Conservation (phyloP, 768 basidiomycete genomes). For the Sistotremastrum suecicum region DNA sequence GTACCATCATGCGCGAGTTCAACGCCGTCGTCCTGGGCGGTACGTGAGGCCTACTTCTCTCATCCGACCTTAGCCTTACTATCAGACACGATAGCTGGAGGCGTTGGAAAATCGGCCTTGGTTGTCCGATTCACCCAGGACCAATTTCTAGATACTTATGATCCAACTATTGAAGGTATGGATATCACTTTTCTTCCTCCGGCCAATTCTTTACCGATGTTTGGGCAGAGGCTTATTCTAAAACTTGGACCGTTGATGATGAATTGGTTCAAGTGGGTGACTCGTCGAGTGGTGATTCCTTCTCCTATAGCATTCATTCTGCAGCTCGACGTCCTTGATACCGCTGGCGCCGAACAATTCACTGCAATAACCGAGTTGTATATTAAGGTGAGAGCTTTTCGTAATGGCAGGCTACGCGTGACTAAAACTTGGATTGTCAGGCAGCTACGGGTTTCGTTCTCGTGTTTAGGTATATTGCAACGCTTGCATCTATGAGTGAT, state of each 20-base stretch:
- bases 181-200: background rate
- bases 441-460: slow-evolving; percentile 67
- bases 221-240: slow-evolving; percentile 53
- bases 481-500: background rate
- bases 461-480: slow-evolving; percentile 52
- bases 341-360: slow-evolving; percentile 80
- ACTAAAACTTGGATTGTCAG: slow-evolving; percentile 17
- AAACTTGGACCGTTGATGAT: slow-evolving; percentile 51
- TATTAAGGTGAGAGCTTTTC: slow-evolving; percentile 42
- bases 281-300: slow-evolving; percentile 2
- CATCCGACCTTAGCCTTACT: slow-evolving; percentile 1
- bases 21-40: slow-evolving; percentile 74
- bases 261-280: slow-evolving; percentile 42
- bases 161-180: slow-evolving; percentile 75
- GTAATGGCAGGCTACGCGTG: background rate
- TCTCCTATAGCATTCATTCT: slow-evolving; percentile 2
- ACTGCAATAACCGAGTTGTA: slow-evolving; percentile 68
- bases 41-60: slow-evolving; percentile 17
- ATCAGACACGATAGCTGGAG: slow-evolving; percentile 42
- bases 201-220: slow-evolving; percentile 5
- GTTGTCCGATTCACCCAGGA: slow-evolving; percentile 68
- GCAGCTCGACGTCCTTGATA: slow-evolving; percentile 71
- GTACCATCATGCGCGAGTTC: slow-evolving; percentile 43
- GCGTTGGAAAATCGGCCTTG: slow-evolving; percentile 79
- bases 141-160: slow-evolving; percentile 62